Evolutionary conservation across 257 asterid species (phyloP).

Genomic region (Przewalskia tangutica): DNA sequence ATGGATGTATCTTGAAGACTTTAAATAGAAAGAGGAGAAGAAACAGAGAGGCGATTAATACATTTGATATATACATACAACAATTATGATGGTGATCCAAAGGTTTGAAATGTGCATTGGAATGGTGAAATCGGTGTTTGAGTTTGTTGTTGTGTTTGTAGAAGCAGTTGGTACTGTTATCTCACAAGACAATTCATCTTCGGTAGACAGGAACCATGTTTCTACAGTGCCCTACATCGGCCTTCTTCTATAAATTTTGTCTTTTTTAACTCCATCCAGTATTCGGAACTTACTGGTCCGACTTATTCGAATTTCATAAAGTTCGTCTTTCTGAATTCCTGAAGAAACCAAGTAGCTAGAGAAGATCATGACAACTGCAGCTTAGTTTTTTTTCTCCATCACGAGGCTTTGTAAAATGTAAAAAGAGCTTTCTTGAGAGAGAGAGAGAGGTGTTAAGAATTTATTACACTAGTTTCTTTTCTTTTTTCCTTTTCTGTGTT

Average conservation of each 20-base stretch:
- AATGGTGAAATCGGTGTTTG: conserved; percentile 30
- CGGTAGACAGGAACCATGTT: conserved; percentile 4
- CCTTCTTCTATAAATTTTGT: conserved; percentile 30
- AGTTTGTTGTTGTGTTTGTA: conserved; percentile 28
- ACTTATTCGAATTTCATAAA: not conserved
- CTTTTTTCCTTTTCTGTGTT: not conserved
- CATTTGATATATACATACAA: too few species aligned
- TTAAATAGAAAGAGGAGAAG: not conserved
- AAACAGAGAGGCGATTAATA: too few species aligned
- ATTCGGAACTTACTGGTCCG: not conserved
- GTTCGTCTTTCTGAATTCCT: too few species aligned
- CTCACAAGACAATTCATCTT: not conserved
- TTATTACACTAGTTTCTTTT: not conserved
- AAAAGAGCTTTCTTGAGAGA: not conserved
- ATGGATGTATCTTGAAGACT: not conserved
- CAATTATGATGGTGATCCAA: conserved; percentile 32
- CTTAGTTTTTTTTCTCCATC: not conserved
- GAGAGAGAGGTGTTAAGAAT: not conserved
- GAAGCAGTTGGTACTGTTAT: conserved; percentile 39
- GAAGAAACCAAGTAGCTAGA: too few species aligned
- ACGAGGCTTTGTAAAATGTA: not conserved
- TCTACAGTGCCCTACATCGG: conserved; percentile 54
- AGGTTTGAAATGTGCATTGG: conserved; percentile 44
- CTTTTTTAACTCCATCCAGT: not conserved
- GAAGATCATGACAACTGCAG: not conserved